Evolutionary conservation across 148 eudicot genomes (phyloP).

Genomic region (Fagopyrum homotropicum): DNA sequence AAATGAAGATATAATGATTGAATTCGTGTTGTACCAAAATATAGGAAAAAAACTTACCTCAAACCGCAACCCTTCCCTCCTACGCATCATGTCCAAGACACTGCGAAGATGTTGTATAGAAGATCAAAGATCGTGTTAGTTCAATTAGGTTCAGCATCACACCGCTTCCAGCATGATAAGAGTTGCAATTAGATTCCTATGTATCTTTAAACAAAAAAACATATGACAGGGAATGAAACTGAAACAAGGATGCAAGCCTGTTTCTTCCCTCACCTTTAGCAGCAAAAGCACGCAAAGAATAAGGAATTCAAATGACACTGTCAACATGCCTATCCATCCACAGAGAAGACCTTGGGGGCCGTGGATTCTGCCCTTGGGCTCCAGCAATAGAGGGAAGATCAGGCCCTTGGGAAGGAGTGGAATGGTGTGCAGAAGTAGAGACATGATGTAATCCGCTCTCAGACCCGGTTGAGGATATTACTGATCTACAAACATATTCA

Average conservation of each 20-base stretch:
- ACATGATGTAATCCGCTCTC: too few species aligned
- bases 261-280: constrained; percentile 82
- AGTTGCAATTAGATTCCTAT: background rate
- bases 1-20: background rate
- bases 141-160: background rate
- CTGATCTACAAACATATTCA: too few species aligned
- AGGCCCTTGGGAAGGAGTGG: too few species aligned
- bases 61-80: constrained; percentile 72
- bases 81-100: constrained; percentile 82
- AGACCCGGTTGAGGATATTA: too few species aligned
- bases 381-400: constrained; percentile 41
- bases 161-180: background rate
- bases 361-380: constrained; percentile 38
- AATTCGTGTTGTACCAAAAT: background rate
- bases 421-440: too few species aligned
- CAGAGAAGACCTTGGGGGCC: too few species aligned
- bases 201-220: too few species aligned
- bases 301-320: constrained; percentile 44
- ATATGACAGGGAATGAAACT: too few species aligned
- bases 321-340: constrained; percentile 70
- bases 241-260: constrained; percentile 50
- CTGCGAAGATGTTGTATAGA: constrained; percentile 55
- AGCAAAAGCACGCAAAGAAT: constrained; percentile 53
- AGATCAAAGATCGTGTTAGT: background rate
- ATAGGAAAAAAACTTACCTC: constrained; percentile 51